These are phyloP conservation scores for Solanum gandarillasii DNA, from an alignment of 257 asterid species.

Conservation along the genomic window DNA sequence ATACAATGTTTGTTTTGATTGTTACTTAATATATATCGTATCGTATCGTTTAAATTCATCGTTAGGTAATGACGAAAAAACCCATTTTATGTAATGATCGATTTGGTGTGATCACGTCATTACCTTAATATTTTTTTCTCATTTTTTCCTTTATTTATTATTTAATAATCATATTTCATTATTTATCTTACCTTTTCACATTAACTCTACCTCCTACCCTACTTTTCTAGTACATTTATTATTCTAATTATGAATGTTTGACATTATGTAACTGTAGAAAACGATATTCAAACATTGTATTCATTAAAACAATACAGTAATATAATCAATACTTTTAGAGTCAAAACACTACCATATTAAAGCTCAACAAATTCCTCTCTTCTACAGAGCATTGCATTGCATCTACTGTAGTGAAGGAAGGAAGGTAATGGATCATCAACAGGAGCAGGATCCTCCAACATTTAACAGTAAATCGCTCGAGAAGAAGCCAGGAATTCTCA, in stretches of 20 bases:
- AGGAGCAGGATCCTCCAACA: background rate
- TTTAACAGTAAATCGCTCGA: conserved; percentile 42
- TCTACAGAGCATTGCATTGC: background rate
- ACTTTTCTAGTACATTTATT: fast-evolving
- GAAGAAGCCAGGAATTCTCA: conserved; percentile 62
- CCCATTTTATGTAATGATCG: no score
- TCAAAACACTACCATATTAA: background rate
- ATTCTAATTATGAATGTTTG: no score
- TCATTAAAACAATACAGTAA: no score
- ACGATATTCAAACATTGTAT: fast-evolving
- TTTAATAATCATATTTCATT: no score
- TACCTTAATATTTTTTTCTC: no score
- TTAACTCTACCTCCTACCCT: no score
- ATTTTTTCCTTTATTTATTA: no score
- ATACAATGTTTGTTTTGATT: background rate
- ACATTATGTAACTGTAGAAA: fast-evolving
- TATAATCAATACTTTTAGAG: background rate
- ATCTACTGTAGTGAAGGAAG: background rate
- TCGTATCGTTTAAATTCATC: no score
- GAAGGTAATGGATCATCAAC: conserved; percentile 6
- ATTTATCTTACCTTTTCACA: no score
- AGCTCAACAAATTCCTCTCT: background rate
- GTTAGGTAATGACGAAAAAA: no score
- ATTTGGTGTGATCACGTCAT: no score
- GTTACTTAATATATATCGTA: no score